These are phyloP conservation scores for Colletotrichum liaoningense DNA, from an alignment of 2,329 filamentous ascomycete genomes.

Conservation along the genomic window DNA sequence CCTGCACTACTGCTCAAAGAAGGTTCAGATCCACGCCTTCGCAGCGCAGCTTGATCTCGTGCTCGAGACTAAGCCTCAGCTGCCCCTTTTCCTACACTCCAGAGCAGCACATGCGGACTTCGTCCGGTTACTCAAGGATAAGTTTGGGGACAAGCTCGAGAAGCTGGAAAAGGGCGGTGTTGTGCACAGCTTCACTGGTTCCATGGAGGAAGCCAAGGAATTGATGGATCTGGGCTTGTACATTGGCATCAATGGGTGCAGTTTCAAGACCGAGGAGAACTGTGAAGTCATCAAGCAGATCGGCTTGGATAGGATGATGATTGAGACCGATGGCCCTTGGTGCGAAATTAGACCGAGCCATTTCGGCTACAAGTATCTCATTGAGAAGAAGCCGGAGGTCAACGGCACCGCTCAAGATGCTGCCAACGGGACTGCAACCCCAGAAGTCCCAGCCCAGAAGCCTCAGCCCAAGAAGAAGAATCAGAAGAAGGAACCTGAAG, in stretches of 20 bases:
- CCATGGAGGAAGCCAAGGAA: slow-evolving; percentile 83
- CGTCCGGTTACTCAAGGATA: slow-evolving; percentile 72
- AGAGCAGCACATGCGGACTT: slow-evolving; percentile 90
- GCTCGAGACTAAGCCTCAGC: slow-evolving; percentile 72
- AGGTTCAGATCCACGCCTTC: slow-evolving; percentile 87
- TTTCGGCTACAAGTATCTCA: slow-evolving; percentile 79
- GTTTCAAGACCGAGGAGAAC: slow-evolving; percentile 94
- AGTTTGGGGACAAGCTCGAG: slow-evolving; percentile 69
- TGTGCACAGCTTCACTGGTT: slow-evolving; percentile 96
- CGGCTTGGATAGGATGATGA: slow-evolving; percentile 83
- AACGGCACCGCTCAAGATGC: slow-evolving; percentile 38
- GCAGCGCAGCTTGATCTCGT: slow-evolving; percentile 84
- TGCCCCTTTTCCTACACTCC: slow-evolving; percentile 93
- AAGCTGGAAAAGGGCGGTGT: slow-evolving; percentile 80
- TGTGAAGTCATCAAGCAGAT: slow-evolving; percentile 85
- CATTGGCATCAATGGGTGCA: slow-evolving; percentile 96
- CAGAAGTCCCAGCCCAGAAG: slow-evolving; percentile 36
- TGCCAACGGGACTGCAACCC: slow-evolving; percentile 31
- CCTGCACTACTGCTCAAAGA: slow-evolving; percentile 82
- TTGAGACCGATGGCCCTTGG: slow-evolving; percentile 98
- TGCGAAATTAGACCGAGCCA: slow-evolving; percentile 94
- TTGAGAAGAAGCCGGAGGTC: slow-evolving; percentile 52
- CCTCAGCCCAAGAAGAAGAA: slow-evolving; percentile 57
- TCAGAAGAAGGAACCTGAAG: slow-evolving; percentile 71
- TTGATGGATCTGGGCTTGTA: slow-evolving; percentile 85